These are phyloP conservation scores for Zostera marina DNA, from an alignment of 116 monocot species.

Conservation along the genomic window DNA sequence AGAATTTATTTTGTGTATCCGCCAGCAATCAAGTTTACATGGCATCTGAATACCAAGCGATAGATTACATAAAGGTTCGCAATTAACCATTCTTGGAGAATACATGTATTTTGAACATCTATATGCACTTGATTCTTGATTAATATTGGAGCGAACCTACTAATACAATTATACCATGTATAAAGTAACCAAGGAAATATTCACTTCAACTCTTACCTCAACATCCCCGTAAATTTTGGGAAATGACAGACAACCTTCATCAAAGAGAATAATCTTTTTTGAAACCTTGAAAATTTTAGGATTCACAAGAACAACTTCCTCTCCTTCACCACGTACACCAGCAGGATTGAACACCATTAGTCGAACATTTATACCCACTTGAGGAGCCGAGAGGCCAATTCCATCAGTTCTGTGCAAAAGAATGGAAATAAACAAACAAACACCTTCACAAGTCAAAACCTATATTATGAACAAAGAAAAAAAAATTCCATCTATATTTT, in stretches of 20 bases:
- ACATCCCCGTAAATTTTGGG: slow-evolving; percentile 88
- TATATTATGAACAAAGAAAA: background rate
- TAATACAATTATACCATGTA: no score
- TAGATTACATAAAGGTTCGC: no score
- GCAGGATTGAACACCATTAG: slow-evolving; percentile 95
- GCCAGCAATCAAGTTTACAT: no score
- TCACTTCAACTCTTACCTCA: slow-evolving; percentile 23
- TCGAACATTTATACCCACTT: slow-evolving; percentile 84
- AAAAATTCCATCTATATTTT: background rate
- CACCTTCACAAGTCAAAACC: background rate
- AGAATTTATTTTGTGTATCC: no score
- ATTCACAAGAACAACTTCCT: slow-evolving; percentile 90
- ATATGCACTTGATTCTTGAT: no score
- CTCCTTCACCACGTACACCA: slow-evolving; percentile 84
- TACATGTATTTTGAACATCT: no score
- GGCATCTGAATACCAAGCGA: no score
- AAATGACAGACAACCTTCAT: slow-evolving; percentile 97
- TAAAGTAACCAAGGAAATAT: no score
- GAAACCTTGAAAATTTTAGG: slow-evolving; percentile 65
- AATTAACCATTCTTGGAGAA: no score
- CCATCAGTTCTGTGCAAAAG: slow-evolving; percentile 72
- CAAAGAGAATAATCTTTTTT: slow-evolving; percentile 32
- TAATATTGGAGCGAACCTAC: no score
- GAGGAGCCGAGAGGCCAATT: slow-evolving; percentile 94
- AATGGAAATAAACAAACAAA: background rate